A percentile compares a stretch with the other conserved stretches of the same genome.
Conservation (phyloP, 75 land plant species). For the Pinus tabuliformis region DNA sequence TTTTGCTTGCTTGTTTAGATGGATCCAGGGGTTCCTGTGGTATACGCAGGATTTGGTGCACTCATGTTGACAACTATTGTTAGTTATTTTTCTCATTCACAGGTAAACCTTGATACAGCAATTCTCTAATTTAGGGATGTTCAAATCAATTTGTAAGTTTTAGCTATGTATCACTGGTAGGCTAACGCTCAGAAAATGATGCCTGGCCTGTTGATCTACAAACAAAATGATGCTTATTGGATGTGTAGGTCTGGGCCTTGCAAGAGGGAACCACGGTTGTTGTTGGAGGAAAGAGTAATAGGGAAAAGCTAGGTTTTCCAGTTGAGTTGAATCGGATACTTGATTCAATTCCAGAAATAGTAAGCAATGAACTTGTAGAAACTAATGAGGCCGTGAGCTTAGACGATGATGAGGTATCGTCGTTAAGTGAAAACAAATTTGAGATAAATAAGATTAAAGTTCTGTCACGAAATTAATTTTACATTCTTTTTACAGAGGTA, state of each 20-base stretch:
- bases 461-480: not conserved
- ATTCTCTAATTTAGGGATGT: not conserved
- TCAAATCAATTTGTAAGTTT: not conserved
- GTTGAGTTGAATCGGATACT: conserved; percentile 76
- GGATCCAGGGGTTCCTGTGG: conserved; percentile 97
- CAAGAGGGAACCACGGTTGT: conserved; percentile 84
- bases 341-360: conserved; percentile 80
- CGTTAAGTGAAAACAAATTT: not conserved
- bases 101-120: conserved; percentile 34
- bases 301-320: conserved; percentile 73
- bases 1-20: conserved; percentile 31
- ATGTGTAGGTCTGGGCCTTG: conserved; percentile 83
- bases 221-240: not conserved
- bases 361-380: conserved; percentile 9
- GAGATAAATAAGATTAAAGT: not conserved
- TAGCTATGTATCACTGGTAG: not conserved
- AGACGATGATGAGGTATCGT: conserved; percentile 5
- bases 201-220: not conserved
- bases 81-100: conserved; percentile 89
- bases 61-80: conserved; percentile 94
- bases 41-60: conserved; percentile 98
- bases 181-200: too few species aligned
- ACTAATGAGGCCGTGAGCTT: not conserved
- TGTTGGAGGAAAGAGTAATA: conserved; percentile 91
- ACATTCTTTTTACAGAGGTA: not conserved